Evolutionary conservation across 2,329 filamentous ascomycete genomes (phyloP), one percentile per base, ranked within the genome.

Genomic region (Nigrograna mackinnonii): DNA sequence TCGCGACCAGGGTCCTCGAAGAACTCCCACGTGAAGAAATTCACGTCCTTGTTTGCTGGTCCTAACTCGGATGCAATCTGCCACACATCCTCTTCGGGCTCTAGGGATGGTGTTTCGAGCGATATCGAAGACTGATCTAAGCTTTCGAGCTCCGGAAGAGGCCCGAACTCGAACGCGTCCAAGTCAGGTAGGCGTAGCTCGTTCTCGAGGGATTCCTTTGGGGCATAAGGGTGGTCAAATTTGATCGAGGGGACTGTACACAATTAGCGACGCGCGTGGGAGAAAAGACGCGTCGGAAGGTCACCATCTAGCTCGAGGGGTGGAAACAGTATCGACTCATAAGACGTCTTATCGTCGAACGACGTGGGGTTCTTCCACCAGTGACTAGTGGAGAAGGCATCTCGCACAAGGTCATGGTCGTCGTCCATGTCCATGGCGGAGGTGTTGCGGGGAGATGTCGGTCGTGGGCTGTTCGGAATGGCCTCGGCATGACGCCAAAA

Each of bases 21-120:
- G 2, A 67, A 70, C 51, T 90, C 84, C 89, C 89, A 94, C 1
- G 84, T 85, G 46, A 78, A 79, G 56, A 83, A 82, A 28, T 46
- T 39, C 1, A 61, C 41, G 18, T 62, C 43, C 14, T 69, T 58
- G 5, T 64, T 58, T 4, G 51, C 57, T 1, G 57, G 58, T 4
- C 59, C 60, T n/a, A 64, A 35, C 5, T 67, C 59, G 3, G 63
- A 41, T 2, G 69, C 65, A 6, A 66, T 28, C 16, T 67, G 50
- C 72, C 73, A 75, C 2, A 74, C 44, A 41, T 73, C 67, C 12
- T 57, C 58, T n/a, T 59, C 54, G 26, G 55, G 54, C 22, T 54
- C 56, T 6, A 55, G 36, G 12, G 50, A 41, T 7, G 58, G 58
- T 4, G 55, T 57, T 2, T 58, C 55, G 17, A 58, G 42, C 20